Base-by-base conservation (phyloP, 1,284 basidiomycete species). In the Phenoliferia sp. region DNA sequence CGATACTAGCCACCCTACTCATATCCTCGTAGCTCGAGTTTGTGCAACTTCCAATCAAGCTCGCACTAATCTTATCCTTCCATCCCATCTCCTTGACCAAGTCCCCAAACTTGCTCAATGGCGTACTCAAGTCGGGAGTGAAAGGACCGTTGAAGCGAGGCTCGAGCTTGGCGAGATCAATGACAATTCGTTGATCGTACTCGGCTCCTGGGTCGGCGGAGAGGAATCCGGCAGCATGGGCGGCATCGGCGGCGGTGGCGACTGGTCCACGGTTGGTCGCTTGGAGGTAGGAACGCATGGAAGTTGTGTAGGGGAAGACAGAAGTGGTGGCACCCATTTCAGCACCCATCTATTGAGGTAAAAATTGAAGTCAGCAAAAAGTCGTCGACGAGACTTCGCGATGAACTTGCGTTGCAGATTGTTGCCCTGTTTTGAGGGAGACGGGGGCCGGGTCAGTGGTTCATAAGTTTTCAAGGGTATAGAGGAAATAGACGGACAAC, bases 321-420 rank as follows among this genome's bases (percentile, higher is more conserved):
- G 93, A 95, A 0, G 96, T 98, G 2, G 96, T 99, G 9, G 96
- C 96, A 58, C 96, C 96, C 32, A 99, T 93, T 83, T 99, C 96
- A 29, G 96, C 96, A 68, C 96, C 96, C 96, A 99, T 99, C 81
- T 98, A 58, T 28, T 7, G 56, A 12, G 44, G 26, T 5, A 7
- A 5, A 1, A 16, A 57, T 4, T n/a, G n/a, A n/a, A 34, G 57
- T 59, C 36, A 63, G 54, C 26, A 6, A 3, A 35, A 59, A 3
- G 2, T 33, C 12, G 9, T n/a, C 1, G 19, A 10, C 4, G 10
- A 33, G 28, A 26, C 26, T 16, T 1, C 3, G 55, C 34, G 22
- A n/a, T n/a, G n/a, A n/a, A 31, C 56, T 52, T 29, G 62, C 59
- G 72, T 76, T 77, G 62, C 70, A 70, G 57, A 77, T 77, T 16